Percentiles rank a stretch among this genome's conserved stretches.
Conservation (phyloP, 371 early-diverging fungal species). For the Mortierella sp. region DNA sequence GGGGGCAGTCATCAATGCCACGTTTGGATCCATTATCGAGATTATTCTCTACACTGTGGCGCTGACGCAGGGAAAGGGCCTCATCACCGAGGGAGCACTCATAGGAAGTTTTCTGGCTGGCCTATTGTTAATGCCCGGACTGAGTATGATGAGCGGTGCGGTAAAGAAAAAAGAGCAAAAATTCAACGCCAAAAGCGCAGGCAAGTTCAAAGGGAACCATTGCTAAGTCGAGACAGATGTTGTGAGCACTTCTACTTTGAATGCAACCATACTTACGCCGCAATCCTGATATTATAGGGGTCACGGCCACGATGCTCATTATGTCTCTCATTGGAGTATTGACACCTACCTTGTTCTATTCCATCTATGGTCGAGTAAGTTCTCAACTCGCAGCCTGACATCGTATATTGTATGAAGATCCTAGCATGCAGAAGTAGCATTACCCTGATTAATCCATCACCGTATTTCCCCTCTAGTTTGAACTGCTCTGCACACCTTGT, state of each 20-base stretch:
- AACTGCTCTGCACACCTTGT: constrained; percentile 67
- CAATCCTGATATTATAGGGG: constrained; percentile 65
- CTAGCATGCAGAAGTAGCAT: too few species aligned
- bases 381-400: neutral
- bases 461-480: constrained; percentile 56
- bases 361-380: constrained; percentile 85
- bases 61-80: constrained; percentile 86
- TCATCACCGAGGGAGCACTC: constrained; percentile 91
- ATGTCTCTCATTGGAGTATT: constrained; percentile 94
- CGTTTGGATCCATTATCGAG: constrained; percentile 97
- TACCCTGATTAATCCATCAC: too few species aligned
- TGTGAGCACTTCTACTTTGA: too few species aligned
- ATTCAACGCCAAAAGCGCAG: constrained; percentile 95
- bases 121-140: constrained; percentile 91
- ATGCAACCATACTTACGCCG: too few species aligned
- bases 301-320: constrained; percentile 94
- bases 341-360: constrained; percentile 94
- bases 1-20: constrained; percentile 97
- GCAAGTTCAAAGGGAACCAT: constrained; percentile 36
- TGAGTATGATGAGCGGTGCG: constrained; percentile 94
- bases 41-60: constrained; percentile 93
- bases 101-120: constrained; percentile 94
- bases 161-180: constrained; percentile 89
- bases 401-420: too few species aligned
- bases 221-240: neutral